phyloP scores from a whole-genome alignment of 768 basidiomycete genomes.

The Hypholoma sublateritium region DNA sequence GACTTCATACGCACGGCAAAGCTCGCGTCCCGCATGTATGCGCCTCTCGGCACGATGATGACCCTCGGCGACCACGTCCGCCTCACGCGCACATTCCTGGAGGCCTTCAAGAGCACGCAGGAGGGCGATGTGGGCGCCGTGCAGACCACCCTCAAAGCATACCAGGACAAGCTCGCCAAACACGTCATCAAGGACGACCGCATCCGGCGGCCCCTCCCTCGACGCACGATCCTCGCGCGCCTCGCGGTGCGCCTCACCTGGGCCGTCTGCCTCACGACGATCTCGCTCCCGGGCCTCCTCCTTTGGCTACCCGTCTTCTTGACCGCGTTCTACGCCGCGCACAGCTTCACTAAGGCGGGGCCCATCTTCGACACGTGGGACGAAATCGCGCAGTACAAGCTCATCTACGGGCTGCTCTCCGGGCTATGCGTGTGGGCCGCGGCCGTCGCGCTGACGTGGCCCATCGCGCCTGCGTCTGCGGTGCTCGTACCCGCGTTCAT shows the following conservation, averaged over 20 bases:
- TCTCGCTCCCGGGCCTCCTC: slow-evolving; percentile 76
- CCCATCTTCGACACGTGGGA: slow-evolving; percentile 87
- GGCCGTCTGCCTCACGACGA: slow-evolving; percentile 56
- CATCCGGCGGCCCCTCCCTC: slow-evolving; percentile 62
- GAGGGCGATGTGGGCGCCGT: slow-evolving; percentile 18
- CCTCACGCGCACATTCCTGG: slow-evolving; percentile 71
- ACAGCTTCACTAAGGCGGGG: slow-evolving; percentile 77
- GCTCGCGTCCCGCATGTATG: slow-evolving; percentile 78
- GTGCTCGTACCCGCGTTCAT: slow-evolving; percentile 69
- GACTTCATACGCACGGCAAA: slow-evolving; percentile 72
- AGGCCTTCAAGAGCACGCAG: slow-evolving; percentile 60
- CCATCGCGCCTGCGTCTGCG: slow-evolving; percentile 55
- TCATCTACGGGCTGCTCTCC: slow-evolving; percentile 77
- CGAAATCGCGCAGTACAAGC: slow-evolving; percentile 88
- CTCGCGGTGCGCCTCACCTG: slow-evolving; percentile 65
- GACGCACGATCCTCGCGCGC: slow-evolving; percentile 57
- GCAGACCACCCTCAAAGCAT: slow-evolving; percentile 41
- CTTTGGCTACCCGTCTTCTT: slow-evolving; percentile 82
- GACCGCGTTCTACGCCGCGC: slow-evolving; percentile 68
- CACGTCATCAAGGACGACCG: slow-evolving; percentile 86
- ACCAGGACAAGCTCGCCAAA: slow-evolving; percentile 68
- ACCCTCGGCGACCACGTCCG: slow-evolving; percentile 83
- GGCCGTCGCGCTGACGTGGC: slow-evolving; percentile 58
- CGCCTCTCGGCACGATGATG: slow-evolving; percentile 86
- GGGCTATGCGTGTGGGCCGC: slow-evolving; percentile 67